Evolutionary conservation across 371 early-diverging fungal species (phyloP).

Genomic region (Lichtheimia ramosa): DNA sequence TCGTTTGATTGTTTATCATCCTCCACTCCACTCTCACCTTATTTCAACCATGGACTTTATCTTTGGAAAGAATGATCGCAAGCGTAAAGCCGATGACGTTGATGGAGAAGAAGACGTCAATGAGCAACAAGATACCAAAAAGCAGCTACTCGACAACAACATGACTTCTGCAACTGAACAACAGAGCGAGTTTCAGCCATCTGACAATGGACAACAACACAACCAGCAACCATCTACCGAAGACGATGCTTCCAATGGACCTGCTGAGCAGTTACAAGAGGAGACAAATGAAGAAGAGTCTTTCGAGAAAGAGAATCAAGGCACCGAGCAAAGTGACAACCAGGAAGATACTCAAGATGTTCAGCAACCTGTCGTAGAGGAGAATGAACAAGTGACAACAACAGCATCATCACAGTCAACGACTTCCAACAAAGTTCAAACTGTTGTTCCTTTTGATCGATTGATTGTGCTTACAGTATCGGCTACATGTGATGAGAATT

Average conservation of each 20-base stretch:
- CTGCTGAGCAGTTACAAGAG: background rate
- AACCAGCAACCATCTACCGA: conserved; percentile 2
- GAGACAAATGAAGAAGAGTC: background rate
- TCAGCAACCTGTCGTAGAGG: background rate
- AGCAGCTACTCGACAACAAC: conserved; percentile 4
- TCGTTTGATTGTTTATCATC: too few relatives aligned
- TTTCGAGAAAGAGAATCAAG: background rate
- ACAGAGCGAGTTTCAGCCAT: background rate
- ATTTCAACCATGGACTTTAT: conserved; percentile 6
- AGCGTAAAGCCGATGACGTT: conserved; percentile 14
- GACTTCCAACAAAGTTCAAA: conserved; percentile 5
- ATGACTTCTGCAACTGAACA: background rate
- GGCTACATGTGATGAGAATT: conserved; percentile 74
- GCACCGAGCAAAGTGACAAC: background rate
- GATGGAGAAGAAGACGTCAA: background rate
- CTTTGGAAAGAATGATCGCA: conserved; percentile 5
- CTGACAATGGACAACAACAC: background rate
- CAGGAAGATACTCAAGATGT: background rate
- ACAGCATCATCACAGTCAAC: background rate
- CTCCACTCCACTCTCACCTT: too few relatives aligned
- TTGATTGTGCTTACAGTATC: conserved; percentile 70
- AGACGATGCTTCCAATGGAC: background rate
- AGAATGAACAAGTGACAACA: background rate
- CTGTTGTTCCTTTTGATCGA: conserved; percentile 54
- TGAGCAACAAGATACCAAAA: conserved; percentile 5